These are phyloP conservation scores for Xylariales sp. DNA, from an alignment of 2,329 filamentous ascomycete genomes.

Conservation along the genomic window DNA sequence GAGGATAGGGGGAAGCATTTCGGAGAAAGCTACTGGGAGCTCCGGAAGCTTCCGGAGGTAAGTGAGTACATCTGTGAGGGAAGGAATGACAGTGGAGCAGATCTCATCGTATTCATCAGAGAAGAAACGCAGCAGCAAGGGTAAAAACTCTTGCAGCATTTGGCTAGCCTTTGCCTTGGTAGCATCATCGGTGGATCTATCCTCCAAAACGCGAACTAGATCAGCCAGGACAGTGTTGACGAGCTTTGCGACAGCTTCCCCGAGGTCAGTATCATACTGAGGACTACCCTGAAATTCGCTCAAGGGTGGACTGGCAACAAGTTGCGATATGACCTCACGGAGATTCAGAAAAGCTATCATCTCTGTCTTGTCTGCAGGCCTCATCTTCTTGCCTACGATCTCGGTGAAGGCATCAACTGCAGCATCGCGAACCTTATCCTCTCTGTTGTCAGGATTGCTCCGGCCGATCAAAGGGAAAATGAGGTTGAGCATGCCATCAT, in stretches of 20 bases:
- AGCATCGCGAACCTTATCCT: conserved; percentile 81
- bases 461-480: conserved; percentile 86
- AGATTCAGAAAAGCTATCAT: conserved; percentile 90
- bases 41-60: conserved; percentile 79
- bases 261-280: conserved; percentile 91
- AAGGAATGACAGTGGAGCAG: conserved; percentile 91
- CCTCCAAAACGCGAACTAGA: conserved; percentile 81
- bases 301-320: conserved; percentile 78
- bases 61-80: conserved; percentile 85
- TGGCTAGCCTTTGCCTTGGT: conserved; percentile 73
- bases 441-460: conserved; percentile 52
- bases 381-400: conserved; percentile 98
- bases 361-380: conserved; percentile 84
- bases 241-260: conserved; percentile 90
- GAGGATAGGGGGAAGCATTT: conserved; percentile 81
- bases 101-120: conserved; percentile 98
- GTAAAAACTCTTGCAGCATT: conserved; percentile 77
- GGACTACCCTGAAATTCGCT: conserved; percentile 74
- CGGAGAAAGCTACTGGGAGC: conserved; percentile 70
- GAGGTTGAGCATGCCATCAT: conserved; percentile 78
- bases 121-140: conserved; percentile 88
- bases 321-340: conserved; percentile 76
- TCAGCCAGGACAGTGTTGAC: conserved; percentile 88
- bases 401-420: conserved; percentile 95
- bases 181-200: conserved; percentile 53